Evolutionary conservation across 257 asterid species (phyloP).

Genomic region (Gentiana straminea): DNA sequence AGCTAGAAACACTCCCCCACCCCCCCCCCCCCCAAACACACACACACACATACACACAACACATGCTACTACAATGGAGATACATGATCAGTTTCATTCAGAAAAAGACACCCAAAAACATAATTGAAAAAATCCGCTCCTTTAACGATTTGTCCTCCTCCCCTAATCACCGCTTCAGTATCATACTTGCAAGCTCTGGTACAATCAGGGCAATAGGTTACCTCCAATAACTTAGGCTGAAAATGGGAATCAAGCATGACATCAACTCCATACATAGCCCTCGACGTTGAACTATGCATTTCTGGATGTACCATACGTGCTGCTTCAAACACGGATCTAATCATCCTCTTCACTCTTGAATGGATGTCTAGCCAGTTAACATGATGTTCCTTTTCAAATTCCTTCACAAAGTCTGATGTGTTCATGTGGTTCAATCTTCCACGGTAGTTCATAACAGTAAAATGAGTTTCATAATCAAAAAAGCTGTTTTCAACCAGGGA

Average conservation of each 20-base stretch:
- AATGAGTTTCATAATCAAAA: slow-evolving; percentile 89
- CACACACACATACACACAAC: background rate
- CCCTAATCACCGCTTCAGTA: slow-evolving; percentile 32
- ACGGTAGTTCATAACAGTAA: slow-evolving; percentile 94
- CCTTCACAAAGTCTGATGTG: slow-evolving; percentile 66
- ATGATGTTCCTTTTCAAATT: slow-evolving; percentile 75
- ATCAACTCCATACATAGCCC: slow-evolving; percentile 96
- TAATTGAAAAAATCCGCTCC: slow-evolving; percentile 67
- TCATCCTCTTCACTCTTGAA: slow-evolving; percentile 55
- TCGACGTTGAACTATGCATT: slow-evolving; percentile 75
- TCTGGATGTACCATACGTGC: slow-evolving; percentile 87
- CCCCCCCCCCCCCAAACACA: no score
- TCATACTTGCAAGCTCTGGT: slow-evolving; percentile 83
- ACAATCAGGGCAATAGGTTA: slow-evolving; percentile 95
- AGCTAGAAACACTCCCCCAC: no score
- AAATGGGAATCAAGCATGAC: slow-evolving; percentile 73
- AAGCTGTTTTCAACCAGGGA: slow-evolving; percentile 70
- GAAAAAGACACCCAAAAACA: slow-evolving; percentile 88
- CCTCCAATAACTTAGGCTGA: slow-evolving; percentile 88
- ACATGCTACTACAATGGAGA: slow-evolving; percentile 33
- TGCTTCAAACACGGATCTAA: slow-evolving; percentile 72
- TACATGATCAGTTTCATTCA: slow-evolving; percentile 67
- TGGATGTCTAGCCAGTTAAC: slow-evolving; percentile 93
- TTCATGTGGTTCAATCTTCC: slow-evolving; percentile 79
- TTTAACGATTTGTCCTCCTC: slow-evolving; percentile 37